Percentiles rank a stretch among this genome's conserved stretches.
Evolutionary conservation across 176 grass and related monocot species (phyloP).

Genomic region (Aechmea fasciata): DNA sequence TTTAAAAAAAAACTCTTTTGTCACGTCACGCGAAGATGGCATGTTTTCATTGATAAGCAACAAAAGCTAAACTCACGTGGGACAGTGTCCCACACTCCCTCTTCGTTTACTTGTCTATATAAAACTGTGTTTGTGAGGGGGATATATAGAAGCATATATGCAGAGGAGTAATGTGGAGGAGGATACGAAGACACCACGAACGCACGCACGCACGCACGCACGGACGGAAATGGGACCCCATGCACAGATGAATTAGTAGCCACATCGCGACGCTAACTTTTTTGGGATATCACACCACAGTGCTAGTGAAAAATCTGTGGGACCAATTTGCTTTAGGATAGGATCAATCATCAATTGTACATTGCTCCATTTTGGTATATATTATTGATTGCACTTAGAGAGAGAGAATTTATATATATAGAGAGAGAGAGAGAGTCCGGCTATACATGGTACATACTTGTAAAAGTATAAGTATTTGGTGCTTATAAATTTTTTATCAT

Average conservation of each 20-base stretch:
- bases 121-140: not conserved
- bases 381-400: not conserved
- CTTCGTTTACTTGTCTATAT: not conserved
- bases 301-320: not conserved
- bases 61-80: not conserved
- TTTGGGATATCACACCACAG: not conserved
- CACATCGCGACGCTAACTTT: not conserved
- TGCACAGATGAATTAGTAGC: not conserved
- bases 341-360: conserved; percentile 1
- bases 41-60: not conserved
- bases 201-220: not conserved
- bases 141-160: not conserved
- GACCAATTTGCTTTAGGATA: not conserved
- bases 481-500: too few species aligned
- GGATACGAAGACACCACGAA: not conserved
- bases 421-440: too few species aligned
- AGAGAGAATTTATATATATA: not conserved
- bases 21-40: not conserved
- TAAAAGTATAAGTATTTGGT: too few species aligned
- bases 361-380: not conserved
- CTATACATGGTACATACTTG: too few species aligned
- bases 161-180: not conserved
- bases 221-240: not conserved
- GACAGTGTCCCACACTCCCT: not conserved
- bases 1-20: too few species aligned